Conservation (phyloP, 2,329 filamentous ascomycete species). For the Pyrenophora tritici-repentis region DNA sequence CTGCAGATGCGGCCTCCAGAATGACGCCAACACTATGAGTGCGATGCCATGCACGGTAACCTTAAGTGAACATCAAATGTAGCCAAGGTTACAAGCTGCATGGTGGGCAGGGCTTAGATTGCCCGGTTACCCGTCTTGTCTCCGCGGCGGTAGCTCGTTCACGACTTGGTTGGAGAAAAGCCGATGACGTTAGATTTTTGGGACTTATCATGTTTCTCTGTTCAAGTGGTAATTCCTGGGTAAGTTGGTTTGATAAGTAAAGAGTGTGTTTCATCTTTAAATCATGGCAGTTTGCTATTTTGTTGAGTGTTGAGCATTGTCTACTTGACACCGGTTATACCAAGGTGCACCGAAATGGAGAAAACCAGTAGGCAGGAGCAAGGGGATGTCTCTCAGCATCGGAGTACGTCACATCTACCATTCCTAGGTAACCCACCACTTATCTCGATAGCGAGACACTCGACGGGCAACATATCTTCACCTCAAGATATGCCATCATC, state of each 20-base stretch:
- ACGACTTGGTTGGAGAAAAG: conserved; percentile 11
- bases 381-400: conserved; percentile 4
- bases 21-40: conserved; percentile 7
- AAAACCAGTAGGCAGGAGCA: conserved; percentile 9
- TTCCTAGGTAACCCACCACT: background rate
- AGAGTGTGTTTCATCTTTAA: background rate
- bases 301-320: background rate
- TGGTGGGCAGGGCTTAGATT: conserved; percentile 12
- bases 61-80: conserved; percentile 15
- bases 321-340: conserved; percentile 1
- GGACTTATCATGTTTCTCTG: background rate
- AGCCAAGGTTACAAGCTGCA: conserved; percentile 7
- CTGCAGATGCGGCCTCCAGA: conserved; percentile 5
- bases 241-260: conserved; percentile 4
- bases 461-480: conserved; percentile 10
- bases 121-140: conserved; percentile 11
- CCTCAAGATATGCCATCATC: conserved; percentile 1
- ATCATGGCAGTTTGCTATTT: background rate
- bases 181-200: conserved; percentile 15
- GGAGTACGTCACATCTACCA: conserved; percentile 5
- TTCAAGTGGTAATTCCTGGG: background rate
- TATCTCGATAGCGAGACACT: conserved; percentile 6
- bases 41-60: conserved; percentile 11
- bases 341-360: conserved; percentile 4
- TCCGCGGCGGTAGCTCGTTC: conserved; percentile 5